These are phyloP conservation scores for Cladosporium sp. DNA, from an alignment of 2,329 filamentous ascomycete genomes.

Conservation along the genomic window DNA sequence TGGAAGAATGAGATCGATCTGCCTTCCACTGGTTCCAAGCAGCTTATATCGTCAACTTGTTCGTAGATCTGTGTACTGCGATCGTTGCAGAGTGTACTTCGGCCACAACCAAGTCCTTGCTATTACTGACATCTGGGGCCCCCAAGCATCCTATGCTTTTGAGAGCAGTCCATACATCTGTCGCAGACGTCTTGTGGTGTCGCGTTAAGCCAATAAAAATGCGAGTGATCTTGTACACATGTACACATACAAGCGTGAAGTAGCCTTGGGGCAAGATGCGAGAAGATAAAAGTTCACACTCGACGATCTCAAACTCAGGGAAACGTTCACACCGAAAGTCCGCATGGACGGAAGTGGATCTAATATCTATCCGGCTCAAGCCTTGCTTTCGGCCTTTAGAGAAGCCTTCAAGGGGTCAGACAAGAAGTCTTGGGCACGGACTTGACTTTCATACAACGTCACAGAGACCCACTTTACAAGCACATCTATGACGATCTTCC, in stretches of 20 bases:
- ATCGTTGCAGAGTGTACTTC: background rate
- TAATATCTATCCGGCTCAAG: background rate
- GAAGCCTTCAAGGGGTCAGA: background rate
- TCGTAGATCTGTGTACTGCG: background rate
- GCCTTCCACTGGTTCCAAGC: background rate
- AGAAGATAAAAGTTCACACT: background rate
- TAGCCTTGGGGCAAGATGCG: background rate
- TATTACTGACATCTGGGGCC: background rate
- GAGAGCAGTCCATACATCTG: background rate
- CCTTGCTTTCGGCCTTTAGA: background rate
- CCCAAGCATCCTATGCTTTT: background rate
- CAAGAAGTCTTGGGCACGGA: background rate
- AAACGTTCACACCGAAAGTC: background rate
- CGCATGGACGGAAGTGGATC: background rate
- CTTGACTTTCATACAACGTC: background rate
- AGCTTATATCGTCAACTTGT: background rate
- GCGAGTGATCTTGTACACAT: background rate
- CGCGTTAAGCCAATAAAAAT: background rate
- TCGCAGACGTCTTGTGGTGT: background rate
- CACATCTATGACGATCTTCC: slow-evolving; percentile 9
- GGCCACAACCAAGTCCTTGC: background rate
- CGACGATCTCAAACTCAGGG: background rate
- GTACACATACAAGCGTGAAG: background rate
- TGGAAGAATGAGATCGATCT: background rate
- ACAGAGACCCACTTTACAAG: slow-evolving; percentile 7